Evolutionary conservation across 169 alveolate species (phyloP).

Genomic region (Plasmodium ovale): DNA sequence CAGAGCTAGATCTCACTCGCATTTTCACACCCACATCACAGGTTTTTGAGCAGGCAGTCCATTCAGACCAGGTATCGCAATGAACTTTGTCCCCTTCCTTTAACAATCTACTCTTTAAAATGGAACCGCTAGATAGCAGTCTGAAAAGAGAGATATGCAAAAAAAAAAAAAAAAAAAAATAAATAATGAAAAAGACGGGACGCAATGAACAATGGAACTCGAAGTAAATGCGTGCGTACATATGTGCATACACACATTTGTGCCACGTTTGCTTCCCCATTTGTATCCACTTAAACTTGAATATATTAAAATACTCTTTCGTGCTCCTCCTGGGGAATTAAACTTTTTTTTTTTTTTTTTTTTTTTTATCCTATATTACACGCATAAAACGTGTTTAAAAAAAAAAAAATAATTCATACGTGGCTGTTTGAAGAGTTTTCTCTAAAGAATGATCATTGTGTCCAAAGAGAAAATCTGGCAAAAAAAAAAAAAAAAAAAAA

Average conservation of each 20-base stretch:
- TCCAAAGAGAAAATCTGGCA: conserved; percentile 22
- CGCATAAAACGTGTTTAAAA: too few species aligned
- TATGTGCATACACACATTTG: not conserved
- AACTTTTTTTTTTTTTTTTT: too few species aligned
- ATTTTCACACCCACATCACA: conserved; percentile 58
- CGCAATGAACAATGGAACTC: too few species aligned
- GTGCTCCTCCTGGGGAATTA: too few species aligned
- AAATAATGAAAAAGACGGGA: too few species aligned
- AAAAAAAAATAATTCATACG: conserved; percentile 16
- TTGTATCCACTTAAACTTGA: too few species aligned
- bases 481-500: not conserved
- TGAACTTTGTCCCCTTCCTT: conserved; percentile 2
- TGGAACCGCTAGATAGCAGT: not conserved
- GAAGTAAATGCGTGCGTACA: not conserved
- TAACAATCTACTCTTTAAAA: conserved; percentile 17
- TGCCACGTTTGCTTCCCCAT: not conserved
- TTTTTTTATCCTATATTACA: too few species aligned
- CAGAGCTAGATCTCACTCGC: not conserved
- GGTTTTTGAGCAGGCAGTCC: conserved; percentile 55
- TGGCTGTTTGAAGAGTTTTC: not conserved
- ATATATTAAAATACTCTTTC: too few species aligned
- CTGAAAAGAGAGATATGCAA: not conserved
- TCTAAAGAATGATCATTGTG: not conserved
- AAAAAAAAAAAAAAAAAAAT: conserved; percentile 14
- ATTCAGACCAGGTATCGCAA: conserved; percentile 56